These are phyloP conservation scores for Fusarium redolens DNA, from an alignment of 2,329 filamentous ascomycete species.

Conservation along the genomic window DNA sequence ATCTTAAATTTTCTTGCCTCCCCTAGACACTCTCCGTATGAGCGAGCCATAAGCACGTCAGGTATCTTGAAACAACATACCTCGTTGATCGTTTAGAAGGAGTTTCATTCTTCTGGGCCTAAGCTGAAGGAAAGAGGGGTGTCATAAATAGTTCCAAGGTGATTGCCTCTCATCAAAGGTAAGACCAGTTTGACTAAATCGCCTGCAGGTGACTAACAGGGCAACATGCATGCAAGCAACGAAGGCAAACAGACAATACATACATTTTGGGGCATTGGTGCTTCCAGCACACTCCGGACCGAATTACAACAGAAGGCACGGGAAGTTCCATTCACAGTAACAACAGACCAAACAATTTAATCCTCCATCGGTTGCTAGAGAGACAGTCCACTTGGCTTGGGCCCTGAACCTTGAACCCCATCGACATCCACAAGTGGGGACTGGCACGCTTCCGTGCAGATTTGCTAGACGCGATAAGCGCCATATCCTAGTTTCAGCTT, in stretches of 20 bases:
- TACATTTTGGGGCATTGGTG: not conserved
- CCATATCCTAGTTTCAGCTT: slow-evolving; percentile 13
- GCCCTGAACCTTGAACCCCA: slow-evolving; percentile 27
- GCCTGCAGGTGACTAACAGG: not conserved
- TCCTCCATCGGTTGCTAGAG: slow-evolving; percentile 29
- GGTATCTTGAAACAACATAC: not conserved
- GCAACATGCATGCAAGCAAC: not conserved
- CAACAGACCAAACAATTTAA: slow-evolving; percentile 1
- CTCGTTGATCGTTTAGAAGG: not conserved
- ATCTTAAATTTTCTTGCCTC: no score
- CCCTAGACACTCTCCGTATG: not conserved
- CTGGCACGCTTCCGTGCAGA: not conserved
- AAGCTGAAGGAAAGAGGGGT: not conserved
- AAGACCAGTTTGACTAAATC: not conserved
- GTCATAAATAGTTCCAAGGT: not conserved
- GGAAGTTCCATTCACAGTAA: slow-evolving; percentile 1
- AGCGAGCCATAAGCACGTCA: not conserved
- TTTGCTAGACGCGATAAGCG: slow-evolving; percentile 36
- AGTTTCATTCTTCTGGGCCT: not conserved
- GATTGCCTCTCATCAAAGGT: not conserved
- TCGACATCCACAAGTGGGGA: slow-evolving; percentile 6
- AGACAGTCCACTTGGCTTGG: slow-evolving; percentile 25
- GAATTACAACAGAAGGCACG: not conserved
- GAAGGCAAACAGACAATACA: not conserved
- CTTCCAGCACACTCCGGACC: not conserved